Evolutionary conservation across 1,284 basidiomycete species (phyloP).

Genomic region (Coniferiporia sulphurascens): DNA sequence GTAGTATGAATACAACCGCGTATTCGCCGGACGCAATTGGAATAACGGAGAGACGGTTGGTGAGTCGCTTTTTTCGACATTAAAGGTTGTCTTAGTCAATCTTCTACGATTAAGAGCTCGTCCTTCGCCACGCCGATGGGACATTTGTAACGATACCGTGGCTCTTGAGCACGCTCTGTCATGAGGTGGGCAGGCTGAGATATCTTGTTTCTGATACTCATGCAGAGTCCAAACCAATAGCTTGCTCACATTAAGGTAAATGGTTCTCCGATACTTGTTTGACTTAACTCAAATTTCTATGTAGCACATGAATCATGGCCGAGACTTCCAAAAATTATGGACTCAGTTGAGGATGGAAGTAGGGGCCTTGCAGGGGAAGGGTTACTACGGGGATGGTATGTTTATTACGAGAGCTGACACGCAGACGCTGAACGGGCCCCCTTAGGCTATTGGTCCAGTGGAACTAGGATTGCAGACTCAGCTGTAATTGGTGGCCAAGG

Average conservation of each 20-base stretch:
- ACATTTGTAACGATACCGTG: slow-evolving; percentile 57
- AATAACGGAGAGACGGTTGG: slow-evolving; percentile 73
- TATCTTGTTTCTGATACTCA: slow-evolving; percentile 1
- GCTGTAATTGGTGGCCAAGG: slow-evolving; percentile 46
- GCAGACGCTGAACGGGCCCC: background rate
- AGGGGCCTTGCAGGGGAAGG: slow-evolving; percentile 56
- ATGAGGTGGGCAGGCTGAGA: slow-evolving; percentile 53
- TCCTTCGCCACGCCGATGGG: slow-evolving; percentile 57
- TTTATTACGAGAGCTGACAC: slow-evolving; percentile 15
- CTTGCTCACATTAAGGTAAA: slow-evolving; percentile 72
- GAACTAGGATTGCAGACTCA: slow-evolving; percentile 62
- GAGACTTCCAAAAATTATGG: slow-evolving; percentile 70
- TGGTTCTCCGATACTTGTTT: background rate
- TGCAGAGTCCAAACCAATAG: slow-evolving; percentile 31
- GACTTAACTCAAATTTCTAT: background rate
- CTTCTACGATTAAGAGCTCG: slow-evolving; percentile 48
- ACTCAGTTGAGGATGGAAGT: slow-evolving; percentile 59
- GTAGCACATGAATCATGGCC: slow-evolving; percentile 76
- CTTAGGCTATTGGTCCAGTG: slow-evolving; percentile 76
- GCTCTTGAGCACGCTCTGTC: slow-evolving; percentile 74
- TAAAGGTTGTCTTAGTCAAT: background rate
- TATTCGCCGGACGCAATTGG: slow-evolving; percentile 80
- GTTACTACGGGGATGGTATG: slow-evolving; percentile 76
- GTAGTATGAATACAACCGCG: slow-evolving; percentile 68
- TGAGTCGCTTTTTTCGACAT: slow-evolving; percentile 27